These are phyloP conservation scores for Moesziomyces globuligerus DNA, from an alignment of 1,284 basidiomycete species.

Conservation along the genomic window DNA sequence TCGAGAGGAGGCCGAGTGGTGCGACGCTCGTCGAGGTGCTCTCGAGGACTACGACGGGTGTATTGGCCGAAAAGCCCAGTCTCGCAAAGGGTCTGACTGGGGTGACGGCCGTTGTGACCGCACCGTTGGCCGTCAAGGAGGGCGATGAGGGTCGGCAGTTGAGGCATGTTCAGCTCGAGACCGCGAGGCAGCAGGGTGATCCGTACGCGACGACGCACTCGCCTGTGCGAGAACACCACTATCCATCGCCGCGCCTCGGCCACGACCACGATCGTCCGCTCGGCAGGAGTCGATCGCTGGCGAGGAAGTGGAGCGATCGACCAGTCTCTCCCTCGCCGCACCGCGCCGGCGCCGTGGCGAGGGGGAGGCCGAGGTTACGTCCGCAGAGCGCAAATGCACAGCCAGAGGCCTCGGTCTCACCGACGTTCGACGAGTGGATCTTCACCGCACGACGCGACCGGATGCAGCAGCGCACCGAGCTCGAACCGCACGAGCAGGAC, in stretches of 20 bases:
- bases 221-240: conserved; percentile 7
- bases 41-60: conserved; percentile 13
- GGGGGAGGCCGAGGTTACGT: not conserved
- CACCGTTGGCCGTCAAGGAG: not conserved
- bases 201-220: conserved; percentile 29
- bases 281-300: not conserved
- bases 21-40: conserved; percentile 26
- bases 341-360: conserved; percentile 9
- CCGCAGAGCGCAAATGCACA: not conserved
- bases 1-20: conserved; percentile 9
- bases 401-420: not conserved
- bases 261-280: not conserved
- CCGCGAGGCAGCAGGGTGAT: conserved; percentile 57
- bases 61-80: conserved; percentile 21
- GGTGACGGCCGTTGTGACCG: conserved; percentile 45
- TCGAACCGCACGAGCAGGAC: conserved; percentile 1
- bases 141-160: conserved; percentile 44
- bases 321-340: conserved; percentile 5
- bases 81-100: conserved; percentile 48
- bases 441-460: conserved; percentile 13
- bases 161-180: conserved; percentile 48
- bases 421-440: conserved; percentile 35
- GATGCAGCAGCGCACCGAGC: not conserved
- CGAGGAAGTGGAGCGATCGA: not conserved
- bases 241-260: conserved; percentile 13